Conservation (phyloP, 1,139 yeast genomes). For the Suhomyces yuchorum region DNA sequence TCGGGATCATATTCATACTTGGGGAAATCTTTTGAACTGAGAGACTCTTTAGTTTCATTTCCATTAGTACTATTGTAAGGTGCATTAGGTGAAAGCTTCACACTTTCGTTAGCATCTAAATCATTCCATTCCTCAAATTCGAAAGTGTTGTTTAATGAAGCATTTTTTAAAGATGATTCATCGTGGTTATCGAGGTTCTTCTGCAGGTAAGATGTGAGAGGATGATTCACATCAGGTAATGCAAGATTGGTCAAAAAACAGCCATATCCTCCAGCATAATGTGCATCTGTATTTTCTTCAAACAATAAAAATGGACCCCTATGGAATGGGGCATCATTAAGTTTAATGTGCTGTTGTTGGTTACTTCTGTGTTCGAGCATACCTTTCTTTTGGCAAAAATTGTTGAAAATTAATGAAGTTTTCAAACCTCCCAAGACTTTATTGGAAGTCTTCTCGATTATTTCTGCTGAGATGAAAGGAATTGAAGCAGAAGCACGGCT, state of each 20-base stretch:
- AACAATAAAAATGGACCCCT: constrained; percentile 72
- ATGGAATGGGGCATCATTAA: constrained; percentile 83
- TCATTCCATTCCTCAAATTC: constrained; percentile 3
- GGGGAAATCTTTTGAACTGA: neutral
- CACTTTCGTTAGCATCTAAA: neutral
- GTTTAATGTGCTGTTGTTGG: constrained; percentile 67
- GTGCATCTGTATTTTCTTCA: constrained; percentile 43
- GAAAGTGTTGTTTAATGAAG: constrained; percentile 11
- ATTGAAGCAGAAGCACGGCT: constrained; percentile 53
- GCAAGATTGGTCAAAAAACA: constrained; percentile 64
- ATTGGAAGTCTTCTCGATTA: constrained; percentile 24
- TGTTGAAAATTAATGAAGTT: constrained; percentile 61
- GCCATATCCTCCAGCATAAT: constrained; percentile 51
- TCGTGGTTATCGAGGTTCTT: neutral
- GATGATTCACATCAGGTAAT: constrained; percentile 65
- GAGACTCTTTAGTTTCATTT: neutral
- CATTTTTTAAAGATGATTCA: neutral
- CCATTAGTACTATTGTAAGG: neutral
- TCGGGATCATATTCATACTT: constrained; percentile 34
- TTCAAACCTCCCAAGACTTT: constrained; percentile 35
- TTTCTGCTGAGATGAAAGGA: constrained; percentile 43
- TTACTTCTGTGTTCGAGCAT: constrained; percentile 46
- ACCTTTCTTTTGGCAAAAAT: constrained; percentile 58
- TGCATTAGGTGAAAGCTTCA: neutral
- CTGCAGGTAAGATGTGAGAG: constrained; percentile 38